phyloP scores from a whole-genome alignment of 2,329 filamentous ascomycete species.

The Aspergillus tubingensis region DNA sequence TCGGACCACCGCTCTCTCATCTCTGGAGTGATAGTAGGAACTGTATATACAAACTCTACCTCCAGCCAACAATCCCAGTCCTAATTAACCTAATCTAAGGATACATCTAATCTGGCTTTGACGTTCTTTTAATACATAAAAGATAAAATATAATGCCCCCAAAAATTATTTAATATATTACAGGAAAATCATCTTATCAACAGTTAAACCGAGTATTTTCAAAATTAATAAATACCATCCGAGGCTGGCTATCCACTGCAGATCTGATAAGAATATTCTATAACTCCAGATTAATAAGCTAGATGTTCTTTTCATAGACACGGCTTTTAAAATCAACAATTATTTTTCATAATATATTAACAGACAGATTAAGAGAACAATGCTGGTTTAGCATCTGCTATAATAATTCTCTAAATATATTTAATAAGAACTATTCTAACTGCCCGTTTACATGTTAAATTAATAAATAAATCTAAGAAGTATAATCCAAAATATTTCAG shows the following conservation, averaged over 20 bases:
- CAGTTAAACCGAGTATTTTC: constrained; percentile 16
- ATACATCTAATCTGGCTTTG: constrained; percentile 4
- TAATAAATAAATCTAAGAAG: constrained; percentile 16
- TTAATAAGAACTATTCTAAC: constrained; percentile 28
- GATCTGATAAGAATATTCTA: constrained; percentile 21
- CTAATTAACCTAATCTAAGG: constrained; percentile 27
- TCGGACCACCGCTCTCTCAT: constrained; percentile 13
- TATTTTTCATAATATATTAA: constrained; percentile 22
- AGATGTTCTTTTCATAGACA: constrained; percentile 18
- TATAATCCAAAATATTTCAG: constrained; percentile 29
- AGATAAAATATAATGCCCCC: constrained; percentile 20
- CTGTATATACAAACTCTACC: constrained; percentile 24
- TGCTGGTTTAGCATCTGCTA: constrained; percentile 17
- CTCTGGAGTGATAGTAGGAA: constrained; percentile 20
- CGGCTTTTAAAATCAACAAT: constrained; percentile 24
- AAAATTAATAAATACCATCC: constrained; percentile 22
- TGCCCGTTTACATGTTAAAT: constrained; percentile 7
- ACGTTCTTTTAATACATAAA: constrained; percentile 18
- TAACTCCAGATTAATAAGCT: constrained; percentile 17
- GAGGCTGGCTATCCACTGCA: constrained; percentile 1
- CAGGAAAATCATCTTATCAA: too few species aligned
- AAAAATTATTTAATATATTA: background rate
- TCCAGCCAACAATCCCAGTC: constrained; percentile 25
- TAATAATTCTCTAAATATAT: constrained; percentile 20
- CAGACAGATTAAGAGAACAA: constrained; percentile 15